These are phyloP conservation scores for Nannizzia gypsea DNA, from an alignment of 2,329 filamentous ascomycete species.

Conservation along the genomic window DNA sequence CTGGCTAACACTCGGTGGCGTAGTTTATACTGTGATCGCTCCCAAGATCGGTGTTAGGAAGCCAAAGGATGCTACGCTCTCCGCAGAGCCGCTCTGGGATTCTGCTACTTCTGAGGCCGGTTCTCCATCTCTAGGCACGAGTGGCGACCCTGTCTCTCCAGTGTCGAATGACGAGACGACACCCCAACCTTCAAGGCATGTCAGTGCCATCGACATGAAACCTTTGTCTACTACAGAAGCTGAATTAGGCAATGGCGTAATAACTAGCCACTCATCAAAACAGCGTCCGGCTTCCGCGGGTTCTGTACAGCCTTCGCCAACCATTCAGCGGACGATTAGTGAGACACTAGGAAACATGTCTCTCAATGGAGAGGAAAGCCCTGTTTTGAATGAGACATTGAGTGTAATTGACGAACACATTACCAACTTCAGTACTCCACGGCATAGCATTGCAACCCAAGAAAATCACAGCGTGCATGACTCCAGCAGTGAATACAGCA, in stretches of 20 bases:
- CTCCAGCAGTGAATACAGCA: slow-evolving; percentile 84
- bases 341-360: slow-evolving; percentile 40
- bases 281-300: neutral
- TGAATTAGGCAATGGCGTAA: neutral
- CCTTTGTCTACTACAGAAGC: slow-evolving; percentile 14
- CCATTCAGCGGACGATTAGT: slow-evolving; percentile 35
- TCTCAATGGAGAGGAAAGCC: slow-evolving; percentile 49
- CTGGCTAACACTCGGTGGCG: slow-evolving; percentile 7
- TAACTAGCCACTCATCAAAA: slow-evolving; percentile 10
- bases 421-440: slow-evolving; percentile 62
- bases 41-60: slow-evolving; percentile 15
- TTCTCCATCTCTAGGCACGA: neutral
- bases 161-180: slow-evolving; percentile 27
- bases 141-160: slow-evolving; percentile 17
- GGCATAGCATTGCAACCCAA: slow-evolving; percentile 42
- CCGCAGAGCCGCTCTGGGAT: slow-evolving; percentile 4
- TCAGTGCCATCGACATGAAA: slow-evolving; percentile 23
- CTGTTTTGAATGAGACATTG: slow-evolving; percentile 85
- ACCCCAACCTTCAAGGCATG: slow-evolving; percentile 31
- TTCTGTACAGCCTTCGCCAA: slow-evolving; percentile 14
- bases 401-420: slow-evolving; percentile 97
- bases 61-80: slow-evolving; percentile 6
- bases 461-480: slow-evolving; percentile 52
- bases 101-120: neutral
- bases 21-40: slow-evolving; percentile 20